phyloP scores from a whole-genome alignment of 1,284 basidiomycete species.

The Hypsizygus ulmarius region DNA sequence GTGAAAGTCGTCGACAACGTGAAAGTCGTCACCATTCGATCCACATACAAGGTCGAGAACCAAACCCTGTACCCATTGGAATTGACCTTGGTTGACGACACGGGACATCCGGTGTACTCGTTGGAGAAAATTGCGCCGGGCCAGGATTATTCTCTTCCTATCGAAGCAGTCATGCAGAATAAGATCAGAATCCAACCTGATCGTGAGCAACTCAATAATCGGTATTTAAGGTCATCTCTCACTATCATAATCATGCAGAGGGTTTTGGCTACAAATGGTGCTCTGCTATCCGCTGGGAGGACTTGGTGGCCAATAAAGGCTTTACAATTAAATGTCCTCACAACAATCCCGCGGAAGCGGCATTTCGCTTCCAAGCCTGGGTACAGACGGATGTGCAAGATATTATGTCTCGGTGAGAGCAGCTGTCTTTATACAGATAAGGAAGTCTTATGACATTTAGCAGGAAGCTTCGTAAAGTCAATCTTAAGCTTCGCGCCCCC shows the following conservation, averaged over 20 bases:
- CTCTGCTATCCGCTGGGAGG: slow-evolving; percentile 87
- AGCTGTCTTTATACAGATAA: neutral
- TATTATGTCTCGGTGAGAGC: slow-evolving; percentile 50
- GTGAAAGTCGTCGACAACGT: slow-evolving; percentile 91
- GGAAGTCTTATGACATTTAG: slow-evolving; percentile 4
- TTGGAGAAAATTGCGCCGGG: slow-evolving; percentile 87
- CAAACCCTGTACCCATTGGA: slow-evolving; percentile 92
- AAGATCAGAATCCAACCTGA: slow-evolving; percentile 90
- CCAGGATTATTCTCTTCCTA: slow-evolving; percentile 87
- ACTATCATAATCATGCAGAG: slow-evolving; percentile 46
- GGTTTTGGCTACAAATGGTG: slow-evolving; percentile 97
- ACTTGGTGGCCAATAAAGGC: slow-evolving; percentile 75
- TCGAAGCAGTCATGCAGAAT: slow-evolving; percentile 86
- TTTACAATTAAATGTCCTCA: slow-evolving; percentile 89
- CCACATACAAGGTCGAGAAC: slow-evolving; percentile 93
- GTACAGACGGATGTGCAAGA: slow-evolving; percentile 79
- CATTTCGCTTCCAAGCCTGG: slow-evolving; percentile 96
- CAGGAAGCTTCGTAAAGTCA: slow-evolving; percentile 84
- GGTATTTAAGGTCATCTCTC: neutral
- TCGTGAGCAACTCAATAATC: slow-evolving; percentile 51
- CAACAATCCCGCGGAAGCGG: slow-evolving; percentile 77
- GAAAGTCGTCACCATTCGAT: slow-evolving; percentile 94
- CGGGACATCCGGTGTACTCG: slow-evolving; percentile 78
- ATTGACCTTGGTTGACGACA: slow-evolving; percentile 85
- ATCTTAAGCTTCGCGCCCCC: slow-evolving; percentile 88